These are phyloP conservation scores for Xylaria castorea DNA, from an alignment of 495 filamentous ascomycete species.

Conservation along the genomic window DNA sequence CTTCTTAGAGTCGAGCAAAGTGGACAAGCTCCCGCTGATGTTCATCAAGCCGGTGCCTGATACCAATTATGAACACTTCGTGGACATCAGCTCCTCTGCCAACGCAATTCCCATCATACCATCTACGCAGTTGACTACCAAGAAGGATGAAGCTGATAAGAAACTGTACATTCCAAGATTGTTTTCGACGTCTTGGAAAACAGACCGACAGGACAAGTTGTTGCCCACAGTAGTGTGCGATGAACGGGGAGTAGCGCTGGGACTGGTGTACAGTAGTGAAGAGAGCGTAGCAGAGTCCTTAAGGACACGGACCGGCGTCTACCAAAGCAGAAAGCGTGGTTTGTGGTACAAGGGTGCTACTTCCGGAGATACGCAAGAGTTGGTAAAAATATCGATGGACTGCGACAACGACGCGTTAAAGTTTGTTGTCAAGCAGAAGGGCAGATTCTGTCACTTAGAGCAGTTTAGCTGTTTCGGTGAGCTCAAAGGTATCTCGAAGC, in stretches of 20 bases:
- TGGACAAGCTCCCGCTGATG: conserved; percentile 52
- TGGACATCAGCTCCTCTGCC: conserved; percentile 58
- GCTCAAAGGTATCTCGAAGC: conserved; percentile 77
- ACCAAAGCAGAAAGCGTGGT: conserved; percentile 92
- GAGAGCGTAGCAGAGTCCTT: conserved; percentile 89
- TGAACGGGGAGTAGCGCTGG: conserved; percentile 83
- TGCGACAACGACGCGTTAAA: conserved; percentile 92
- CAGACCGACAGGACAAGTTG: conserved; percentile 84
- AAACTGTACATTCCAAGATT: conserved; percentile 69
- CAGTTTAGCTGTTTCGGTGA: conserved; percentile 91
- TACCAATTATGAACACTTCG: conserved; percentile 57
- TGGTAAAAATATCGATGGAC: conserved; percentile 83
- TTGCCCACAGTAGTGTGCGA: conserved; percentile 89
- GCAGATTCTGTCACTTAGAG: conserved; percentile 92
- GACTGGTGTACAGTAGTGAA: conserved; percentile 89
- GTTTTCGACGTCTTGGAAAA: conserved; percentile 70
- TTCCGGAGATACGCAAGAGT: conserved; percentile 89
- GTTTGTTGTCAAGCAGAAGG: conserved; percentile 88
- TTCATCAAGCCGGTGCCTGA: conserved; percentile 53
- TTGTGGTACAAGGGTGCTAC: conserved; percentile 97
- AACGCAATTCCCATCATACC: conserved; percentile 82
- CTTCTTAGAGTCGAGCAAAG: conserved; percentile 54
- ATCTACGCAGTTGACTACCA: conserved; percentile 69
- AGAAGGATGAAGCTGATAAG: conserved; percentile 61
- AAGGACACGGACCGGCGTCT: conserved; percentile 87